Percentiles rank a stretch among this genome's conserved stretches.
phyloP scores from a whole-genome alignment of 2,329 filamentous ascomycete genomes.

The Trichoderma brevicompactum region DNA sequence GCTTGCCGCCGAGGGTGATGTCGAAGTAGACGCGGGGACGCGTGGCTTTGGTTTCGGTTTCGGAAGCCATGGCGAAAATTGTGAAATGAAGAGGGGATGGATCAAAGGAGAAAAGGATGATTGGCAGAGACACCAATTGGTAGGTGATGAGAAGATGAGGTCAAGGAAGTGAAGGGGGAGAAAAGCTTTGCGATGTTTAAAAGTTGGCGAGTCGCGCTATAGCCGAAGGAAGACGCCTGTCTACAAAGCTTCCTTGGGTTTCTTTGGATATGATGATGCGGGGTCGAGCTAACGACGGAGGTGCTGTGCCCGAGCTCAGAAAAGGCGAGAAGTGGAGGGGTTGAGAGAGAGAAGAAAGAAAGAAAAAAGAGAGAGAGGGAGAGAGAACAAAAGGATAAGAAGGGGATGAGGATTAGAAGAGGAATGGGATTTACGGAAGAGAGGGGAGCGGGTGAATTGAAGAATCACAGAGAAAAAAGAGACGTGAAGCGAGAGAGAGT shows the following conservation, averaged over 20 bases:
- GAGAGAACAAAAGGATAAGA: background rate
- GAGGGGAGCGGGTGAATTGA: background rate
- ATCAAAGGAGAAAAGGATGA: too few relatives aligned
- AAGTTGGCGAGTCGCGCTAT: conserved; percentile 1
- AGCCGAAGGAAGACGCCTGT: background rate
- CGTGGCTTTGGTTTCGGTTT: conserved; percentile 52
- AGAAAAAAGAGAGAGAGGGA: background rate
- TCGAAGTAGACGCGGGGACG: conserved; percentile 92
- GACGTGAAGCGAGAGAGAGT: background rate
- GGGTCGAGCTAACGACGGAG: conserved; percentile 17
- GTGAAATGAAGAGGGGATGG: background rate
- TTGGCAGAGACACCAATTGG: background rate
- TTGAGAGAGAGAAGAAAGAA: background rate
- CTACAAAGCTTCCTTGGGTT: conserved; percentile 12
- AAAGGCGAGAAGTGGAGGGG: too few relatives aligned
- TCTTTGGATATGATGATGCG: conserved; percentile 21
- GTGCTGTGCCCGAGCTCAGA: conserved; percentile 1
- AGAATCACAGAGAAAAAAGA: background rate
- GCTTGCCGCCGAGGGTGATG: conserved; percentile 76
- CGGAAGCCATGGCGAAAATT: conserved; percentile 46
- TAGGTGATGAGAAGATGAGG: background rate
- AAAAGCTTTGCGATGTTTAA: background rate
- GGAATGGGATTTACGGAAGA: background rate
- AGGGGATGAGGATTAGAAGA: background rate
- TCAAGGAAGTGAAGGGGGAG: background rate